Evolutionary conservation across 768 basidiomycete genomes (phyloP).

Genomic region (Boletus edulis): DNA sequence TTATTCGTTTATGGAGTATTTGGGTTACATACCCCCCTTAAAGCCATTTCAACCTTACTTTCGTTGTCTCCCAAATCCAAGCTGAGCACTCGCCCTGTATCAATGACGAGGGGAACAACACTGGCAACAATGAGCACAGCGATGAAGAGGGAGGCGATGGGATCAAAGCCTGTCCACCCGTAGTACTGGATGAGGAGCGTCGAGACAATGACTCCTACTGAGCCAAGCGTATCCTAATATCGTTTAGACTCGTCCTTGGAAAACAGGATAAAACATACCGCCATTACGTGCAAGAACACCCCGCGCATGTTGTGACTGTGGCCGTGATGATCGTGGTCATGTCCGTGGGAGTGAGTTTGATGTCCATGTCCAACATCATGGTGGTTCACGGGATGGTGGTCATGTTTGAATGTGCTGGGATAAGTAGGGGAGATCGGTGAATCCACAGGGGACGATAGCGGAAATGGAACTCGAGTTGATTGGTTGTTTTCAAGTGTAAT

Average conservation of each 20-base stretch:
- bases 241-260: slow-evolving; percentile 4
- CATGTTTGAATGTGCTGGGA: slow-evolving; percentile 46
- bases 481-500: slow-evolving; percentile 27
- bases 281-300: slow-evolving; percentile 97
- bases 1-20: not conserved
- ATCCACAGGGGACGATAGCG: slow-evolving; percentile 25
- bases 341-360: slow-evolving; percentile 52
- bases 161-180: slow-evolving; percentile 99
- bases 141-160: slow-evolving; percentile 95
- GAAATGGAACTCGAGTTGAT: slow-evolving; percentile 25
- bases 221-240: slow-evolving; percentile 86
- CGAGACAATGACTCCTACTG: slow-evolving; percentile 96
- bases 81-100: slow-evolving; percentile 84
- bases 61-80: slow-evolving; percentile 77
- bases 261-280: slow-evolving; percentile 46
- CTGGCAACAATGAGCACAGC: slow-evolving; percentile 93
- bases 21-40: slow-evolving; percentile 53
- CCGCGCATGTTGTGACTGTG: slow-evolving; percentile 99
- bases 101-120: slow-evolving; percentile 92
- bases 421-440: slow-evolving; percentile 70
- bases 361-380: slow-evolving; percentile 32
- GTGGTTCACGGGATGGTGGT: slow-evolving; percentile 38
- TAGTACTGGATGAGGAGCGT: slow-evolving; percentile 94
- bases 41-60: slow-evolving; percentile 50
- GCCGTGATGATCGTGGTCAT: slow-evolving; percentile 63